Evolutionary conservation across 306 rosid genomes (phyloP).

Genomic region (Canavalia gladiata): DNA sequence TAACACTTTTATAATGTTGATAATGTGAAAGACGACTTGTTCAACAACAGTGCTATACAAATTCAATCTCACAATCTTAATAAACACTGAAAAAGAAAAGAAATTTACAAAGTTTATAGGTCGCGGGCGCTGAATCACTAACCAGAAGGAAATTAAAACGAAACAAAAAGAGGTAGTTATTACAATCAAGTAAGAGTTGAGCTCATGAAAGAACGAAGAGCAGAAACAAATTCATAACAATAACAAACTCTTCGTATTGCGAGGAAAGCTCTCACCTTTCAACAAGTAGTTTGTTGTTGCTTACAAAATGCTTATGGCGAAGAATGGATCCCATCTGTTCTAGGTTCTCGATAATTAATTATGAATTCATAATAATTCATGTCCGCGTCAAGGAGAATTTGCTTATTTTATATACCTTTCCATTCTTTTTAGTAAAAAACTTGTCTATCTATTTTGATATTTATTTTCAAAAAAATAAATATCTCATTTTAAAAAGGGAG

Average conservation of each 20-base stretch:
- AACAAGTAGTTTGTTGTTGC: neutral
- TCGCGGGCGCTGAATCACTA: constrained; percentile 4
- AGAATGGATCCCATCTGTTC: constrained; percentile 30
- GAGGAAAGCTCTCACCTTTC: constrained; percentile 19
- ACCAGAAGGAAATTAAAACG: neutral
- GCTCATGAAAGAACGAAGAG: neutral
- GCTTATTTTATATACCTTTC: neutral
- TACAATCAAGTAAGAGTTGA: constrained; percentile 39
- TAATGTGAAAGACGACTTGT: neutral
- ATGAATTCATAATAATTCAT: neutral
- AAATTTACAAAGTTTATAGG: neutral
- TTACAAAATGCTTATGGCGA: neutral
- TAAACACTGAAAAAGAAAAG: neutral
- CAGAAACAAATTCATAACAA: neutral
- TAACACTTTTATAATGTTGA: neutral
- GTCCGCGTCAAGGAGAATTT: neutral
- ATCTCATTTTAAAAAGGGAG: neutral
- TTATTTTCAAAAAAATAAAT: neutral
- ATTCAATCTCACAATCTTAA: neutral
- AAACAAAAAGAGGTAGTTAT: neutral
- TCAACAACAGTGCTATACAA: constrained; percentile 1
- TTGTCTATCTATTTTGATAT: too few relatives aligned
- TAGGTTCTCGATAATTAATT: constrained; percentile 6
- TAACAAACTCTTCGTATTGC: neutral
- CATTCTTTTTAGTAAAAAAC: too few relatives aligned